Conservation (phyloP, 768 basidiomycete genomes). For the Boletus tylopilopsis region DNA sequence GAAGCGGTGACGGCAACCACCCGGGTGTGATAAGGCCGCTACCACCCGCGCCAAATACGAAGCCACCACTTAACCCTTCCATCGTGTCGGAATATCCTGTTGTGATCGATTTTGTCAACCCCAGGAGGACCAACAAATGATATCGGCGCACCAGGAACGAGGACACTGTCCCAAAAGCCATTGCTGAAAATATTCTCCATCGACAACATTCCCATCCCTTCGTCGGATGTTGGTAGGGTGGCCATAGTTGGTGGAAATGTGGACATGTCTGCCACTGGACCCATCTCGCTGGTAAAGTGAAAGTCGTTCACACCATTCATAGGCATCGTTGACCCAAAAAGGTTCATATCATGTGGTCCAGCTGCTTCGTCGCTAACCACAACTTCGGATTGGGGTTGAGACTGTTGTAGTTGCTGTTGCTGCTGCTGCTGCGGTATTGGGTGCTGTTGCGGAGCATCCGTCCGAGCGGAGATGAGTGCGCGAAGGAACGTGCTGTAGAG, state of each 20-base stretch:
- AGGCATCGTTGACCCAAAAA: slow-evolving; percentile 23
- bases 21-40: slow-evolving; percentile 80
- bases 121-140: background rate
- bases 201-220: slow-evolving; percentile 49
- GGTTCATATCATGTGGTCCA: slow-evolving; percentile 27
- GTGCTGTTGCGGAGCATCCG: slow-evolving; percentile 30
- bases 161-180: slow-evolving; percentile 85
- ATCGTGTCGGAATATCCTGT: slow-evolving; percentile 75
- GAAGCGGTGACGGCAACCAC: slow-evolving; percentile 54
- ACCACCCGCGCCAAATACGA: slow-evolving; percentile 80
- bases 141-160: slow-evolving; percentile 68
- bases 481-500: slow-evolving; percentile 83
- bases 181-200: slow-evolving; percentile 81
- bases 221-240: slow-evolving; percentile 40
- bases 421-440: slow-evolving; percentile 14
- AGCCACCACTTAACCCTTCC: slow-evolving; percentile 82
- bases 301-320: slow-evolving; percentile 43
- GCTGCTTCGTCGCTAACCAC: slow-evolving; percentile 16
- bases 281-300: slow-evolving; percentile 80
- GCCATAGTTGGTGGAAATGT: slow-evolving; percentile 90
- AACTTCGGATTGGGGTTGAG: slow-evolving; percentile 18
- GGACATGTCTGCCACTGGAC: slow-evolving; percentile 74
- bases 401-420: slow-evolving; percentile 7
- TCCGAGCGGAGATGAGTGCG: slow-evolving; percentile 60
- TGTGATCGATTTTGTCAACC: slow-evolving; percentile 3